Base-by-base conservation (phyloP, 2,329 filamentous ascomycete species). In the Botrytis cinerea region DNA sequence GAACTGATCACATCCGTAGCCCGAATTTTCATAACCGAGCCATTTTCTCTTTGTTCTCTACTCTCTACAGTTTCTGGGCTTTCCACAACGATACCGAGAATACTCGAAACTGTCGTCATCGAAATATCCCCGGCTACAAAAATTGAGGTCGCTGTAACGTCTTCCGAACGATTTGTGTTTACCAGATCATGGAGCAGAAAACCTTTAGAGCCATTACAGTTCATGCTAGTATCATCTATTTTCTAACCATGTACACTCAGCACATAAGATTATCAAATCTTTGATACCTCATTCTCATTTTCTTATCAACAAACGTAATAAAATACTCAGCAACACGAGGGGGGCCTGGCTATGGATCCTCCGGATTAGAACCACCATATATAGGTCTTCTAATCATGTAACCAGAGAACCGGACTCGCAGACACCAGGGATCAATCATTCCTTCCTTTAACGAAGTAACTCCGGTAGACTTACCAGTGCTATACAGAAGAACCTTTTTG, bases 301-400 rank as follows among this genome's bases (percentile, higher is more conserved):
- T 22, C 35, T 51, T 28, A 46, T 74, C 61, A 35, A 45, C 66
- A 60, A 76, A 74, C 18, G 46, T 38, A 14, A 75, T 43, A 38
- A 20, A 51, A 18, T n/a, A 45, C 67, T 75, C 75, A 9, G 63
- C 62, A 25, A 72, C n/a, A 20, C 74, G 25, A 61, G 18, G 16
- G 8, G 74, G 28, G 7, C 72, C 74, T 12, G 61, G 67, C 75
- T 71, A 77, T 25, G 71, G 61, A 61, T 75, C 63, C 20, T 48
- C 54, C 8, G 68, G 69, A 46, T 61, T 75, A 2, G 59, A 63
- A 51, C 74, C 75, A 12, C 59, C 63, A 43, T 70, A 73, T 22
- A 63, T 25, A 20, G 32, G 25, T 1, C n/a, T 5, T n/a, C 28
- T 45, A 35, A 72, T 70, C 16, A 63, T 18, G 40, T 57, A 71